Evolutionary conservation across 2,329 filamentous ascomycete species (phyloP).

Genomic region (Huntiella savannae): DNA sequence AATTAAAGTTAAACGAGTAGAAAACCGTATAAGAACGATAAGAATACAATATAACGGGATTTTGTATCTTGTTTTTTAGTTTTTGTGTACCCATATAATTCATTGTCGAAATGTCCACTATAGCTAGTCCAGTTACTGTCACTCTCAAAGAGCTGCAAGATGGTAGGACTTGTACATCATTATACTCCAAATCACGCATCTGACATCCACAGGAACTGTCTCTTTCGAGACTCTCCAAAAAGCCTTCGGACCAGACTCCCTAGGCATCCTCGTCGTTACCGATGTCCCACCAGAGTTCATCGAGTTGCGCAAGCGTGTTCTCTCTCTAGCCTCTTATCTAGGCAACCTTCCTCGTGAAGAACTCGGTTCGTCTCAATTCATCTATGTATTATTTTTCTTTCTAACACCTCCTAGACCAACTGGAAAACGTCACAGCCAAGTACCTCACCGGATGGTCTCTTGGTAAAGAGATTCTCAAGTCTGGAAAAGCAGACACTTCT

Average conservation of each 20-base stretch:
- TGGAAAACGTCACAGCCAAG: constrained; percentile 41
- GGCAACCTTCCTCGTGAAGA: constrained; percentile 57
- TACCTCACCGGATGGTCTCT: constrained; percentile 60
- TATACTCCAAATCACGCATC: constrained; percentile 9
- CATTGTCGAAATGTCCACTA: background rate
- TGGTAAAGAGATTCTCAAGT: constrained; percentile 63
- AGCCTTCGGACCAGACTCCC: constrained; percentile 76
- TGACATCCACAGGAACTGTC: constrained; percentile 34
- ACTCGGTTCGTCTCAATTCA: constrained; percentile 36
- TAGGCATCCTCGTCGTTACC: constrained; percentile 87
- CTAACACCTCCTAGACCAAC: constrained; percentile 23
- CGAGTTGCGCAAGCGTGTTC: constrained; percentile 49
- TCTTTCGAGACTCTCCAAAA: constrained; percentile 49
- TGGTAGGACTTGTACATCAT: constrained; percentile 22
- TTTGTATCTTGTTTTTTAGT: background rate
- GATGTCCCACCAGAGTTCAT: constrained; percentile 58
- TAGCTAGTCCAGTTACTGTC: constrained; percentile 39
- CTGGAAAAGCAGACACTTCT: constrained; percentile 57
- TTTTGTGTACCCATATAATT: background rate
- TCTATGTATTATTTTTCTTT: background rate
- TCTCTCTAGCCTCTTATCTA: constrained; percentile 79
- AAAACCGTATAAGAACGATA: no score
- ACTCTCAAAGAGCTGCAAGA: constrained; percentile 40
- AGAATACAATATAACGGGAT: no score
- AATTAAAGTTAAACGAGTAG: no score